phyloP scores from a whole-genome alignment of 495 filamentous ascomycete genomes.

The Xylaria castorea region DNA sequence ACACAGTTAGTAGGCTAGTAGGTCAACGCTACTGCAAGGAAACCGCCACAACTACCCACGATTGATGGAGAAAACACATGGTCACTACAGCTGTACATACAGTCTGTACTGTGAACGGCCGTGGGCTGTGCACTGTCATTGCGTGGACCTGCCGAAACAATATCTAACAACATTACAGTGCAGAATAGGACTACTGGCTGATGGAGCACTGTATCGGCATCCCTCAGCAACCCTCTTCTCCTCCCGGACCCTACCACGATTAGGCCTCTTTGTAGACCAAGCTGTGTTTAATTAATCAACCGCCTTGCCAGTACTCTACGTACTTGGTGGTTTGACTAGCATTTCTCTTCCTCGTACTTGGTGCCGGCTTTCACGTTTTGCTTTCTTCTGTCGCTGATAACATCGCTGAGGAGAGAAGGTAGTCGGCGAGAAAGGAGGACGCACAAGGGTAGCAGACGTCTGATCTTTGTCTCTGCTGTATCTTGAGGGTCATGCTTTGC shows the following conservation, averaged over 20 bases:
- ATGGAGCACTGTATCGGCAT: not conserved
- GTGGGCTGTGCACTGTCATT: not conserved
- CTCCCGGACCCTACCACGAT: not conserved
- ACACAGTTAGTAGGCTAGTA: not conserved
- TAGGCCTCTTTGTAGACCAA: not conserved
- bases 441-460: not conserved
- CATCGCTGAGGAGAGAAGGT: not conserved
- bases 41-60: not conserved
- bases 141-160: conserved; percentile 4
- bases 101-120: not conserved
- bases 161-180: not conserved
- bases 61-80: conserved; percentile 3
- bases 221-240: conserved; percentile 5
- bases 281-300: not conserved
- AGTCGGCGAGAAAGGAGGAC: not conserved
- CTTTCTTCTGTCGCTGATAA: not conserved
- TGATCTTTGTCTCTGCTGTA: conserved; percentile 7
- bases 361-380: not conserved
- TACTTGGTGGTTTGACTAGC: not conserved
- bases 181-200: not conserved
- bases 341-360: not conserved
- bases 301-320: not conserved
- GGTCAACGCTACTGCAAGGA: conserved; percentile 14
- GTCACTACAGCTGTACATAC: not conserved
- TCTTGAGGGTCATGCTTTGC: conserved; percentile 12